Conservation (phyloP, 257 asterid genomes). For the Solanum bulbocastanum region DNA sequence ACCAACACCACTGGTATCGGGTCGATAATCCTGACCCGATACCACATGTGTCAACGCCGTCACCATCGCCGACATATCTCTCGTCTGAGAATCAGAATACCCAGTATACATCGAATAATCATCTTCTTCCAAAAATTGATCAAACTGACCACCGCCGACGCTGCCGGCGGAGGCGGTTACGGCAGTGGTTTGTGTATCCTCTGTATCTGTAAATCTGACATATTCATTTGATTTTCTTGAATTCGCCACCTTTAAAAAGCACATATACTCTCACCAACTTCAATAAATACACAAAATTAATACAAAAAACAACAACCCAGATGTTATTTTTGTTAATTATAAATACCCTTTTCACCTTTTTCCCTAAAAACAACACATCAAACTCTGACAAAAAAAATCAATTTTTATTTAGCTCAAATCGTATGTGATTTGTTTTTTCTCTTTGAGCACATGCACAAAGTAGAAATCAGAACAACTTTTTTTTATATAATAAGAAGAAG, state of each 20-base stretch:
- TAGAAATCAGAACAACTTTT: not conserved
- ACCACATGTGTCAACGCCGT: conserved; percentile 51
- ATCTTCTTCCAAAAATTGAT: not conserved
- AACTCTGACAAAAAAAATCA: not conserved
- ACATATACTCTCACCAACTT: conserved; percentile 16
- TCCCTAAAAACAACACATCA: not conserved
- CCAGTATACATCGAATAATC: conserved; percentile 22
- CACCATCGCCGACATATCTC: conserved; percentile 67
- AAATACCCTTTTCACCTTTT: not conserved
- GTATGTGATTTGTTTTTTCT: too few species aligned
- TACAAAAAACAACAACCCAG: not conserved
- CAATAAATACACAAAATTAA: not conserved
- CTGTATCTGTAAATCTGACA: conserved; percentile 24
- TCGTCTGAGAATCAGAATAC: conserved; percentile 7
- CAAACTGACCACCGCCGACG: not conserved
- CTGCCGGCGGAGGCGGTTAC: not conserved
- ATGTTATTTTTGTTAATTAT: not conserved
- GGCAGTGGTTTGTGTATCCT: not conserved
- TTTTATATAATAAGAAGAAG: not conserved
- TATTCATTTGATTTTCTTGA: conserved; percentile 30
- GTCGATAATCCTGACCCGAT: conserved; percentile 31
- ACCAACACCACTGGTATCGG: conserved; percentile 2
- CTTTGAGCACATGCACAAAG: too few species aligned
- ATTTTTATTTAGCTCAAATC: not conserved
- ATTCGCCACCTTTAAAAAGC: conserved; percentile 64